Base-by-base conservation (phyloP, 768 basidiomycete genomes). In the Coprinopsis sp. region DNA sequence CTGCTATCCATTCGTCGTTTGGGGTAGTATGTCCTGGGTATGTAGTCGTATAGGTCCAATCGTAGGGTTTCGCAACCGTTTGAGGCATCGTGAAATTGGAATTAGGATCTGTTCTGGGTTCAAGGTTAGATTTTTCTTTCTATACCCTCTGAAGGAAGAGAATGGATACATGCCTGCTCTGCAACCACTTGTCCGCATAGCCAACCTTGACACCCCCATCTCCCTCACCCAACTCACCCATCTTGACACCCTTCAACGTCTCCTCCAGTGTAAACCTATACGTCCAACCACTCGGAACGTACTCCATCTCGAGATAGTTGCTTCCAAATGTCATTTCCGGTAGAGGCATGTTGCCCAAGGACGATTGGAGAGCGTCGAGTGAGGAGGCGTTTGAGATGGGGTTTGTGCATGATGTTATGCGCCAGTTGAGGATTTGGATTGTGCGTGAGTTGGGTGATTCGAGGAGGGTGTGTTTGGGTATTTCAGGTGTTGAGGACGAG, bases 291-390 rank as follows among this genome's bases (percentile, higher is more conserved):
- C 77, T 80, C 0, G 78, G 64, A 21, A 60, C 67, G 55, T 97
- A 90, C 25, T 74, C 70, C 21, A 98, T 65, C 3, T 72, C 67
- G 7, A 99, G 73, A 13, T 61, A 62, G 64, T 98, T 98, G 63
- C 77, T 80, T 4, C 92, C 93, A 58, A 97, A 98, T 0, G 89
- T 92, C 91, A 98, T 98, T 62, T 99, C 96, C 2, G 96, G 96
- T 1, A 95, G 65, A 0, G 95, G 89, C 21, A 98, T 73, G n/a
- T n/a, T n/a, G 2, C 83, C 81, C 3, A 90, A 69, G 0, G 64
- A 54, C 5, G 76, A 67, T 41, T 87, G 84, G 37, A 91, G 66
- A 1, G 72, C 71, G 59, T 94, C 87, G 51, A 79, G 81, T 55
- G 91, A 82, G 36, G 68, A 62, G 1, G 91, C 84, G 58, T 83